A percentile compares a stretch with the other conserved stretches of the same genome.
phyloP scores from a whole-genome alignment of 176 grass and related monocot genomes.

The Ananas comosus region DNA sequence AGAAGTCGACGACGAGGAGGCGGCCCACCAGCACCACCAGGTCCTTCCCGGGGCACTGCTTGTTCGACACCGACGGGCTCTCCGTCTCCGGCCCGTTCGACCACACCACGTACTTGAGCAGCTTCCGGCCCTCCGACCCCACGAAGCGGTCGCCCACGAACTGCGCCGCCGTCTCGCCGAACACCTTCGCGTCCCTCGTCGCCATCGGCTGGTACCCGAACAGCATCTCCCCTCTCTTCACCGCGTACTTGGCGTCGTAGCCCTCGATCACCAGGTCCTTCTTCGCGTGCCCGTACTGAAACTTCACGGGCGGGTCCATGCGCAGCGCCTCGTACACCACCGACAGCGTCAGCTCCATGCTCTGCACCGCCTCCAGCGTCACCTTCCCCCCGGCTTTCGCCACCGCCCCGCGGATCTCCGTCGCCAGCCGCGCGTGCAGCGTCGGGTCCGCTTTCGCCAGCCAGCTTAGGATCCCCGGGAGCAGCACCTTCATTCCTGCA shows the following conservation, averaged over 20 bases:
- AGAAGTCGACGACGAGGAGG: slow-evolving; percentile 20
- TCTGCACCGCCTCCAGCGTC: slow-evolving; percentile 32
- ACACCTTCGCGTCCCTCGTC: slow-evolving; percentile 44
- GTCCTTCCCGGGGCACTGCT: slow-evolving; percentile 30
- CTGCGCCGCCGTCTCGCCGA: slow-evolving; percentile 26
- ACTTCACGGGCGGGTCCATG: slow-evolving; percentile 68
- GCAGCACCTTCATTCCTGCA: slow-evolving; percentile 37
- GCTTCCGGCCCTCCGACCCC: slow-evolving; percentile 16
- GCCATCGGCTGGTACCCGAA: slow-evolving; percentile 65
- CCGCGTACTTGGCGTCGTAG: slow-evolving; percentile 39
- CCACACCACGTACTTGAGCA: slow-evolving; percentile 31
- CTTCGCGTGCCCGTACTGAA: slow-evolving; percentile 60
- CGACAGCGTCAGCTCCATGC: slow-evolving; percentile 61
- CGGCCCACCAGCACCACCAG: slow-evolving; percentile 14
- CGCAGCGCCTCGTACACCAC: slow-evolving; percentile 68
- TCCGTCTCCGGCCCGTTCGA: slow-evolving; percentile 30
- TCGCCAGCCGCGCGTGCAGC: slow-evolving; percentile 32
- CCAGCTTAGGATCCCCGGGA: slow-evolving; percentile 31
- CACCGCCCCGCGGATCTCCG: slow-evolving; percentile 39
- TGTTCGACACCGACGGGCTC: not conserved
- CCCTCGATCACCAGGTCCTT: slow-evolving; percentile 41
- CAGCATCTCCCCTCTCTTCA: slow-evolving; percentile 64
- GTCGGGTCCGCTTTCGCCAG: slow-evolving; percentile 15
- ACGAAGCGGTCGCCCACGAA: slow-evolving; percentile 53
- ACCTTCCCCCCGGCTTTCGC: slow-evolving; percentile 33